These are phyloP conservation scores for Rhodotorula mucilaginosa DNA, from an alignment of 1,284 basidiomycete genomes.

Conservation along the genomic window DNA sequence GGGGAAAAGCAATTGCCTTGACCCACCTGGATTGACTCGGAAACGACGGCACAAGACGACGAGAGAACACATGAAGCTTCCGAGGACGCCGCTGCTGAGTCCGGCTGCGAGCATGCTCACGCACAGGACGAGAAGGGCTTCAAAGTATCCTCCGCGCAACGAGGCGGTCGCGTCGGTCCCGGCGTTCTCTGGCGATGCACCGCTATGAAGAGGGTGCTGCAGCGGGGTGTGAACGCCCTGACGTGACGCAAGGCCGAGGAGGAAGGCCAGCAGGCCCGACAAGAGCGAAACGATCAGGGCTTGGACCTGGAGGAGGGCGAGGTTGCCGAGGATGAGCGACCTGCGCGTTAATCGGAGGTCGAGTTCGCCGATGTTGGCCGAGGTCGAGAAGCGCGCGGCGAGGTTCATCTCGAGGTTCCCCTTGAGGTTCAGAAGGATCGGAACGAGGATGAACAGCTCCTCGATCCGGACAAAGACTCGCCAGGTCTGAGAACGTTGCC, in stretches of 20 bases:
- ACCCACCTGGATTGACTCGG: slow-evolving; percentile 76
- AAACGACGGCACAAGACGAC: slow-evolving; percentile 74
- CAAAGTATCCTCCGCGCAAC: slow-evolving; percentile 52
- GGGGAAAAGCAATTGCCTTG: too few relatives aligned
- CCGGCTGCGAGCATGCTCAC: slow-evolving; percentile 86
- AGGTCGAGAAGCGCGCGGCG: slow-evolving; percentile 53
- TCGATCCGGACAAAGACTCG: slow-evolving; percentile 82
- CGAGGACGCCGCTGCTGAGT: slow-evolving; percentile 73
- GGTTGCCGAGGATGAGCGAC: slow-evolving; percentile 73
- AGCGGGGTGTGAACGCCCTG: slow-evolving; percentile 46
- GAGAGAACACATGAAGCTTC: slow-evolving; percentile 87
- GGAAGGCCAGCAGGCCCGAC: slow-evolving; percentile 72
- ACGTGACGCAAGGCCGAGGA: slow-evolving; percentile 41
- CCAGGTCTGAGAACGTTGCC: slow-evolving; percentile 63
- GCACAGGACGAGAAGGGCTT: slow-evolving; percentile 77
- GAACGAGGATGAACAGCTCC: slow-evolving; percentile 95
- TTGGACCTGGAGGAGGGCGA: slow-evolving; percentile 87
- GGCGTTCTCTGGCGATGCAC: slow-evolving; percentile 3
- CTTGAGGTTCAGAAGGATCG: slow-evolving; percentile 91
- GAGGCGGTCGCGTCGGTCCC: slow-evolving; percentile 29
- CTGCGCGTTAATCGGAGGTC: slow-evolving; percentile 68
- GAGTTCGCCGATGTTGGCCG: slow-evolving; percentile 76
- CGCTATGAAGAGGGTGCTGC: slow-evolving; percentile 41
- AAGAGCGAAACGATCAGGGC: slow-evolving; percentile 84
- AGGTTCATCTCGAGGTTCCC: slow-evolving; percentile 82